Evolutionary conservation across 2,329 filamentous ascomycete genomes (phyloP), one percentile per base, ranked within the genome.

Genomic region (Penicillium sp.): DNA sequence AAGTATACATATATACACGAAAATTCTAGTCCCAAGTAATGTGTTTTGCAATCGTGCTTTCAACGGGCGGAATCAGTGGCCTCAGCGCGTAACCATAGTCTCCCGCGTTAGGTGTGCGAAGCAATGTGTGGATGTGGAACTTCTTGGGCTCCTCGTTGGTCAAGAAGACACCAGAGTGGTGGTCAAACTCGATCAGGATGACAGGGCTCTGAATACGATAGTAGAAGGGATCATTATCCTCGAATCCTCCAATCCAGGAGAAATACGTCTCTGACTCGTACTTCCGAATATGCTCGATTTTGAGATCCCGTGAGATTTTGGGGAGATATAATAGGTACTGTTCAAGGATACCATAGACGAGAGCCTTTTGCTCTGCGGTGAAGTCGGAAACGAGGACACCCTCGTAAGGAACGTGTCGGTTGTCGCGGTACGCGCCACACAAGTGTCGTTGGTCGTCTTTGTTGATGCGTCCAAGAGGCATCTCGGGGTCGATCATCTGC

Each of bases 371-470:
- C 1, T 68, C 67, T 0, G 67, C 1, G 0, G 69, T 68, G 47
- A 72, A 67, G 52, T 76, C 68, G 0, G 77, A 74, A 0, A 86
- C 84, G 0, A 77, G 65, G 5, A 89, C 71, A 0, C 89, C 89
- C 71, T 92, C 85, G 66, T 85, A 89, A 0, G 89, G 89, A 0
- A 93, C 86, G 11, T 89, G 72, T 11, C 89, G 81, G 69, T 93
- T 94, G 65, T 93, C 89, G 12, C 88, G 82, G 68, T 88, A 90
- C 0, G 89, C 89, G 35, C 90, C 89, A 67, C 88, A 90, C 4
- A 91, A 69, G 65, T 92, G 89, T 5, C 89, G 80, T 74, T 92
- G 88, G 68, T 93, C 89, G 65, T 91, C 88, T 62, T 86, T 86
- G 68, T 92, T 92, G 88, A 88, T 92, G 7, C 88, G 80, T 9